Base-by-base conservation (phyloP, 2,329 filamentous ascomycete species). In the Penicillium sp. region DNA sequence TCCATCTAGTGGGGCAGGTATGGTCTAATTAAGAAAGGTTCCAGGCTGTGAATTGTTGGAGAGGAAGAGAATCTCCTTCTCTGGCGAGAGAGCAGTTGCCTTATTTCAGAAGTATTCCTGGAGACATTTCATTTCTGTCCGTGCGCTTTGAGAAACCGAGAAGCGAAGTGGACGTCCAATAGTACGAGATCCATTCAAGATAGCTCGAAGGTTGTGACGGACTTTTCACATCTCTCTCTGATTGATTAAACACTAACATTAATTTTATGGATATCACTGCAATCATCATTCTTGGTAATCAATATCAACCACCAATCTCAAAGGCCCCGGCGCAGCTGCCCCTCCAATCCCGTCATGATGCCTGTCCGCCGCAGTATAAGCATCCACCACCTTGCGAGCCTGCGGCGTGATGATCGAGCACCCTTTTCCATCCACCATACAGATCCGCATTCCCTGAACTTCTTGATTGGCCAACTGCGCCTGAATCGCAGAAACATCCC, bases 401-500 rank as follows among this genome's bases (percentile, higher is more conserved):
- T 25, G 37, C 0, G 54, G 48, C 1, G 59, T 63, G 9, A 69
- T 60, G 9, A 49, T 52, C 7, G 67, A 69, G 43, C 65, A 69
- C 6, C 45, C 52, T 25, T 50, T 43, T 7, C 60, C 61, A 42
- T 55, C 48, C 27, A 53, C 50, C 47, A 56, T 49, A 43, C 63
- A 67, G 27, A 70, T 65, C 35, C 57, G 52, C 64, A 70, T 67
- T 0, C 66, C 67, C 50, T 68, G 56, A n/a, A 68, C 58, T 24
- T 53, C 36, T 9, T 60, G 49, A 3, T 55, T 45, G 3, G 65
- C 59, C 28, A 56, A 46, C 50, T 69, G 57, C 5, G 67, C 61
- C 54, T 68, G 62, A 40, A 70, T 70, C n/a, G 63, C 63, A 24
- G 67, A 70, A n/a, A 70, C 68, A 56, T 71, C 68, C 52, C 65